phyloP scores from a whole-genome alignment of 1,284 basidiomycete genomes.

The Trichosporon asahii region DNA sequence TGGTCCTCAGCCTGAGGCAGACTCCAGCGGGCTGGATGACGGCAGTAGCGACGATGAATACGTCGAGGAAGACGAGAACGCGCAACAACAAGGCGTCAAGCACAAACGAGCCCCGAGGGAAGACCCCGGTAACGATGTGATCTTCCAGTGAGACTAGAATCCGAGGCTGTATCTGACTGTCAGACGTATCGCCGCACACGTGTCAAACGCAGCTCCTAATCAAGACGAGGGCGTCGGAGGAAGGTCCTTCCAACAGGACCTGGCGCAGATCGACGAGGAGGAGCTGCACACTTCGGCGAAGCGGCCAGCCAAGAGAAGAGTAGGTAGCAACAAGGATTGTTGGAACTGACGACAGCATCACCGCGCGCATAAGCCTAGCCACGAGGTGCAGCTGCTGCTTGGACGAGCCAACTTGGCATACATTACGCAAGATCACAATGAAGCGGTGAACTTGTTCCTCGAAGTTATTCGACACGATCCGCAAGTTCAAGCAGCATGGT shows the following conservation, averaged over 20 bases:
- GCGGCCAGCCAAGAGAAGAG: slow-evolving; percentile 12
- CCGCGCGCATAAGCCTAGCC: slow-evolving; percentile 64
- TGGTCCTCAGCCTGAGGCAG: slow-evolving; percentile 10
- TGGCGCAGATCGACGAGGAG: slow-evolving; percentile 32
- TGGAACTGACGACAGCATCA: slow-evolving; percentile 38
- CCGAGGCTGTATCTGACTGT: background rate
- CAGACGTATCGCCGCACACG: slow-evolving; percentile 42
- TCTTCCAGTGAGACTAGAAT: slow-evolving; percentile 33
- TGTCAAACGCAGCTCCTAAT: slow-evolving; percentile 21
- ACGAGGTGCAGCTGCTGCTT: slow-evolving; percentile 74
- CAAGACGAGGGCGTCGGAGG: slow-evolving; percentile 21
- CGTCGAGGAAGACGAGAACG: slow-evolving; percentile 15
- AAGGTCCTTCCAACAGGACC: slow-evolving; percentile 29
- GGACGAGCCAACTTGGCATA: slow-evolving; percentile 86
- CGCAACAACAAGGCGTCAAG: slow-evolving; percentile 11
- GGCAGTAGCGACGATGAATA: slow-evolving; percentile 24
- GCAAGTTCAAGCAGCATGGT: slow-evolving; percentile 77
- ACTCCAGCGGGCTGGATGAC: slow-evolving; percentile 33
- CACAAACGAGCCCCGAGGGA: background rate
- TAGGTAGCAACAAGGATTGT: background rate
- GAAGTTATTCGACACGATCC: slow-evolving; percentile 94
- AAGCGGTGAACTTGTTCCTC: slow-evolving; percentile 75
- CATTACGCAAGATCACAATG: slow-evolving; percentile 63
- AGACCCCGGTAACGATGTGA: slow-evolving; percentile 26
- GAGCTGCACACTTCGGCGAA: slow-evolving; percentile 26